Evolutionary conservation across 371 early-diverging fungal genomes (phyloP).

Genomic region (Mucor racemosus): DNA sequence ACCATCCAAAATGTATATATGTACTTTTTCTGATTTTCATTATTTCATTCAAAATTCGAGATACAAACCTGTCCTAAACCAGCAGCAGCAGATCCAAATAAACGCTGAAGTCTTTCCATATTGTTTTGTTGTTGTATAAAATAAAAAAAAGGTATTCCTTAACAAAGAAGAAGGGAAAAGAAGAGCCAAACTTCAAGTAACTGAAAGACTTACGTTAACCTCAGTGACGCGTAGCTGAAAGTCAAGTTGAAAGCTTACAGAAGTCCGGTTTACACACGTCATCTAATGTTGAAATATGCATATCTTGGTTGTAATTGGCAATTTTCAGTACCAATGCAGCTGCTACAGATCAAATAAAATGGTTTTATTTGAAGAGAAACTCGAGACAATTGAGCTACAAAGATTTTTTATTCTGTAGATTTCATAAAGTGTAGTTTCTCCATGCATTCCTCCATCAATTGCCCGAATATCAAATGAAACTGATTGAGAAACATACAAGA

Average conservation of each 20-base stretch:
- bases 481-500: too few relatives aligned
- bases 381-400: not conserved
- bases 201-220: constrained; percentile 4
- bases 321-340: not conserved
- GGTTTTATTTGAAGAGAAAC: not conserved
- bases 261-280: constrained; percentile 4
- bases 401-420: not conserved
- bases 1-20: not conserved
- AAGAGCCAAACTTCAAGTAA: not conserved
- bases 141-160: not conserved
- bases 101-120: constrained; percentile 77
- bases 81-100: constrained; percentile 67
- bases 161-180: not conserved
- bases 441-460: too few relatives aligned
- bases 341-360: not conserved
- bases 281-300: not conserved
- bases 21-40: too few relatives aligned
- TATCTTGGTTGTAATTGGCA: not conserved
- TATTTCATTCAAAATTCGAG: too few relatives aligned
- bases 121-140: constrained; percentile 10
- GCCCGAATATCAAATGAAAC: too few relatives aligned
- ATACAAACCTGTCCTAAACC: constrained; percentile 49
- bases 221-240: constrained; percentile 7
- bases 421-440: too few relatives aligned
- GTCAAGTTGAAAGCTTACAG: not conserved